Conservation (phyloP, 441 rosid genomes). For the Pelargonium myrrhifolium region DNA sequence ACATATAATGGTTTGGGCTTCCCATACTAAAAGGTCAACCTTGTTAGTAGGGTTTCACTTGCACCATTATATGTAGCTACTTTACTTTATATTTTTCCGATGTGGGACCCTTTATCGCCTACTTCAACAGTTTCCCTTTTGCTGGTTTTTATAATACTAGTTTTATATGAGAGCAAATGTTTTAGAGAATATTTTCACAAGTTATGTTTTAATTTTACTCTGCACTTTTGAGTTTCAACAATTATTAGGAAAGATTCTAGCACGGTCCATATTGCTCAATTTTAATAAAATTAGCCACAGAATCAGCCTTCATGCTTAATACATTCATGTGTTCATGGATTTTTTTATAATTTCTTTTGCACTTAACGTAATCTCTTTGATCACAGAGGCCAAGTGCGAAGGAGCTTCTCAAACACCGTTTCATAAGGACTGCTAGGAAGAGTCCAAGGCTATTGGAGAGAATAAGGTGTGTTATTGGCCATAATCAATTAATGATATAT, state of each 20-base stretch:
- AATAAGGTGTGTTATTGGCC: slow-evolving; percentile 60
- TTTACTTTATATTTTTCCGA: too few species aligned
- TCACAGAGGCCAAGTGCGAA: slow-evolving; percentile 86
- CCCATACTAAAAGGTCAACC: too few species aligned
- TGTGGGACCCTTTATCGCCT: too few species aligned
- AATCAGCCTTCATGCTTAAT: background rate
- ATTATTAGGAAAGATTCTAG: background rate
- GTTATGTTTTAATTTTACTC: slow-evolving; percentile 2
- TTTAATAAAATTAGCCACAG: background rate
- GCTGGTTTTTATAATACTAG: background rate
- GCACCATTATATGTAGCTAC: too few species aligned
- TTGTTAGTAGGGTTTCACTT: too few species aligned
- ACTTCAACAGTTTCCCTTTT: background rate
- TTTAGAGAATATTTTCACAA: background rate
- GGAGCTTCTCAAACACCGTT: slow-evolving; percentile 89
- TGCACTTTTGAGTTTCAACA: background rate
- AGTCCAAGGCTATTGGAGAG: slow-evolving; percentile 85
- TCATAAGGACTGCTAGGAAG: slow-evolving; percentile 72
- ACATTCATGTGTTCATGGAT: background rate
- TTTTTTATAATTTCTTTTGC: background rate
- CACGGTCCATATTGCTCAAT: background rate
- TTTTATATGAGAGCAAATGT: slow-evolving; percentile 8
- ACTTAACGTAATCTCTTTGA: slow-evolving; percentile 22
- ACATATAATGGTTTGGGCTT: too few species aligned
- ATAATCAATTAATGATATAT: background rate